Percentiles rank a stretch among this genome's conserved stretches.
Evolutionary conservation across 257 asterid genomes (phyloP).

Genomic region (Penstemon eatonii): DNA sequence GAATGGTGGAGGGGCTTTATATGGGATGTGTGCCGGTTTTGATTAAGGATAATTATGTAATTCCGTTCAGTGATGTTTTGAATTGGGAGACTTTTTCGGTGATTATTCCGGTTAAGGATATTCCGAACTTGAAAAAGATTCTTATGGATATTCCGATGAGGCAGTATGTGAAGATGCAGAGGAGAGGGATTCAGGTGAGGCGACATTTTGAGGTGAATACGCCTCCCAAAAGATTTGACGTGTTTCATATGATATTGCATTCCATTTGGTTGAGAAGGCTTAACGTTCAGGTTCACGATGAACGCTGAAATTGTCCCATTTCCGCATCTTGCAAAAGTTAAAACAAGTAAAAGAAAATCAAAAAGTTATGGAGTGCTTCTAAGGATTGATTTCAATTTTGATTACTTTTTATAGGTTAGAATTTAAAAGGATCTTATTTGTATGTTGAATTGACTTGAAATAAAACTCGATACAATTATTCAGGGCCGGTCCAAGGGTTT

Average conservation of each 20-base stretch:
- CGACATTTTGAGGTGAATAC: constrained; percentile 69
- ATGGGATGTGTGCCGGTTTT: constrained; percentile 79
- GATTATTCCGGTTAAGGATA: constrained; percentile 52
- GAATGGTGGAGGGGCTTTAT: constrained; percentile 83
- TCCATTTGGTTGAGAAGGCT: constrained; percentile 79
- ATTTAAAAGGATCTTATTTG: no score
- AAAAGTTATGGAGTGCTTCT: no score
- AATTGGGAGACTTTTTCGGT: constrained; percentile 74
- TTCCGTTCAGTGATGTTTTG: constrained; percentile 76
- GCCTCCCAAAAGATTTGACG: constrained; percentile 65
- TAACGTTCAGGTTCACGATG: constrained; percentile 44
- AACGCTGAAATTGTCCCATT: neutral
- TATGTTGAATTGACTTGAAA: no score
- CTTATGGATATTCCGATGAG: constrained; percentile 42
- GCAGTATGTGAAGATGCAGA: constrained; percentile 47
- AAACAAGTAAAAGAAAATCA: no score
- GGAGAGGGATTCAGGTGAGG: constrained; percentile 44
- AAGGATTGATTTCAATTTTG: no score
- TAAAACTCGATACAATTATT: no score
- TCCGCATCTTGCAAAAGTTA: no score
- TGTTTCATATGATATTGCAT: constrained; percentile 70
- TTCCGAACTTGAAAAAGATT: constrained; percentile 60
- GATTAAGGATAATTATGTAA: constrained; percentile 65
- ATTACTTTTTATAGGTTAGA: no score
- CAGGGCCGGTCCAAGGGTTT: no score